These are phyloP conservation scores for Tylopilus sp. DNA, from an alignment of 768 basidiomycete genomes.

Conservation along the genomic window DNA sequence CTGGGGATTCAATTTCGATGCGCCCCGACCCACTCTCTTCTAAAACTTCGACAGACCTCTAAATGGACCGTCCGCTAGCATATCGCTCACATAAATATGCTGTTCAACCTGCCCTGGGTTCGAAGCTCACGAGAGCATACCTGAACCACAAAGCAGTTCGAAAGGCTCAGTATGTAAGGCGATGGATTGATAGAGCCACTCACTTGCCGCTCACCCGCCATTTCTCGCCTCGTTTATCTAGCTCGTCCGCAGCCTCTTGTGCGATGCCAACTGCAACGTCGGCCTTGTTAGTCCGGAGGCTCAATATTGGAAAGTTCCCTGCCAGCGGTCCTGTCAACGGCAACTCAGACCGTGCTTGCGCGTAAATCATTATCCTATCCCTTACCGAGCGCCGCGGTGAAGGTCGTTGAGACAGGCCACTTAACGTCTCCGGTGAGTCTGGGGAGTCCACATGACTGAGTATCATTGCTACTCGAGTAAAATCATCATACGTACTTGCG, in stretches of 20 bases:
- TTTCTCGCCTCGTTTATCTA: constrained; percentile 62
- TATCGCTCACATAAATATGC: background rate
- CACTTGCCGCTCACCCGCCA: constrained; percentile 85
- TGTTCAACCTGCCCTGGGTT: constrained; percentile 11
- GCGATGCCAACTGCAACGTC: constrained; percentile 85
- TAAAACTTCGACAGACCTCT: background rate
- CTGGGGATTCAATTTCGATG: background rate
- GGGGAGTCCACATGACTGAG: constrained; percentile 6
- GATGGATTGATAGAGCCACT: constrained; percentile 5
- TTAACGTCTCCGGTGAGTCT: constrained; percentile 85
- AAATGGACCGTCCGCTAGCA: background rate
- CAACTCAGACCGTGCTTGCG: background rate
- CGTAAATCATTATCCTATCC: background rate
- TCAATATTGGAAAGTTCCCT: constrained; percentile 76
- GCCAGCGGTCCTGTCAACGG: constrained; percentile 61
- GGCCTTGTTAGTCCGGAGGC: constrained; percentile 91
- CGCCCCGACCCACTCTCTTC: background rate
- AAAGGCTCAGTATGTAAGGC: background rate
- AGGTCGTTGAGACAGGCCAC: constrained; percentile 83
- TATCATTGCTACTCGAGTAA: background rate
- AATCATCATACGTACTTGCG: constrained; percentile 60
- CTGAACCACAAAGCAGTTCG: no score
- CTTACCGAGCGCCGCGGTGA: constrained; percentile 68
- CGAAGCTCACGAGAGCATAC: constrained; percentile 32
- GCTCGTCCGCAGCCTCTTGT: constrained; percentile 59